phyloP scores from a whole-genome alignment of 1,139 yeast genomes.

The Suhomyces atakaporum region DNA sequence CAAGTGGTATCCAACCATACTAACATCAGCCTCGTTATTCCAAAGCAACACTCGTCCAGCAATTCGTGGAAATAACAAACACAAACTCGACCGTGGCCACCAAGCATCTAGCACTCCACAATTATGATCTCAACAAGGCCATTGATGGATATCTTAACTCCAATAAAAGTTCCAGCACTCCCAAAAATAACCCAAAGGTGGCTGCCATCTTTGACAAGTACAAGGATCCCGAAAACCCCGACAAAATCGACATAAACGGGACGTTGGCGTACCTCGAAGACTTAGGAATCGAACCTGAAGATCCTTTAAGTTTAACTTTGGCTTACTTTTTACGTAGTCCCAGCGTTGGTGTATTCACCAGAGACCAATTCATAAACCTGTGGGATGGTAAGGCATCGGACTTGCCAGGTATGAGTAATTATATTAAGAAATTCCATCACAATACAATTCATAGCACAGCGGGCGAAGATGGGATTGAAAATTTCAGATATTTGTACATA shows the following conservation, averaged over 20 bases:
- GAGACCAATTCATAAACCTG: constrained; percentile 49
- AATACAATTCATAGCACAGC: constrained; percentile 22
- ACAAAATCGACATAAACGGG: constrained; percentile 68
- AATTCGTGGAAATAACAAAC: constrained; percentile 37
- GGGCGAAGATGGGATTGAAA: constrained; percentile 20
- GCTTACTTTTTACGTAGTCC: constrained; percentile 71
- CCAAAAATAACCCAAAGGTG: constrained; percentile 21
- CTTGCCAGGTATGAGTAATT: constrained; percentile 52
- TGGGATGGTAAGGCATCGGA: constrained; percentile 52
- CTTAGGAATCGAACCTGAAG: constrained; percentile 71
- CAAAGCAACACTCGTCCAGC: constrained; percentile 21
- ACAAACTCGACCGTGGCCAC: constrained; percentile 28
- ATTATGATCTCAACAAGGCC: constrained; percentile 34
- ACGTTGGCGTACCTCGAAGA: constrained; percentile 68
- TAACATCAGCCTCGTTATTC: constrained; percentile 17
- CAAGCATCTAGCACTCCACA: constrained; percentile 27
- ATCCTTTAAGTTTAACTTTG: constrained; percentile 64
- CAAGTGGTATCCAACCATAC: constrained; percentile 5
- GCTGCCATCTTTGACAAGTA: constrained; percentile 29
- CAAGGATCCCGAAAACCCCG: constrained; percentile 27
- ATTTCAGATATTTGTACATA: constrained; percentile 60
- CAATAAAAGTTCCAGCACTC: constrained; percentile 10
- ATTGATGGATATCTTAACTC: constrained; percentile 28
- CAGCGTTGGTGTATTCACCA: constrained; percentile 59
- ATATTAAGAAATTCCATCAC: constrained; percentile 40